These are phyloP conservation scores for Fusarium sp. DNA, from an alignment of 2,329 filamentous ascomycete genomes.

Conservation along the genomic window DNA sequence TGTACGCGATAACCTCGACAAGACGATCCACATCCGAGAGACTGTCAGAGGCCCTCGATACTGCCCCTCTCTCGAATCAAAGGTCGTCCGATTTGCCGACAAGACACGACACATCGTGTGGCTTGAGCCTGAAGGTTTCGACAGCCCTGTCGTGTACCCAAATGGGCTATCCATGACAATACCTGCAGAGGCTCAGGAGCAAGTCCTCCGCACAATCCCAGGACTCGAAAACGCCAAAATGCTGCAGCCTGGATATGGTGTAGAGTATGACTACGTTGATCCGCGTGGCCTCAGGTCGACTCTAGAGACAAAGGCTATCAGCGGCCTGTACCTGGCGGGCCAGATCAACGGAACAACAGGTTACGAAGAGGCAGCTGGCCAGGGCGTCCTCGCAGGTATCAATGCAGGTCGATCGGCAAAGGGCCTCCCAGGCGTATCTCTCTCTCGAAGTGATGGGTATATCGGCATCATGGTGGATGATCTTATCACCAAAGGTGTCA, in stretches of 20 bases:
- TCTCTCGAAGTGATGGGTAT: slow-evolving; percentile 88
- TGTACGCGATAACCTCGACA: slow-evolving; percentile 88
- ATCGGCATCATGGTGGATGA: slow-evolving; percentile 99
- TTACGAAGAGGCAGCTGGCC: slow-evolving; percentile 95
- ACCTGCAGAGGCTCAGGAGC: slow-evolving; percentile 84
- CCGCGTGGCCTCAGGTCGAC: slow-evolving; percentile 87
- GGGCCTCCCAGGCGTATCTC: slow-evolving; percentile 68
- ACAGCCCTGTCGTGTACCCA: slow-evolving; percentile 89
- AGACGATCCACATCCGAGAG: slow-evolving; percentile 95
- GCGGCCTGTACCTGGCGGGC: slow-evolving; percentile 88
- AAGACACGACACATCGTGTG: slow-evolving; percentile 89
- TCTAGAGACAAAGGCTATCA: slow-evolving; percentile 91
- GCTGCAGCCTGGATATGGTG: slow-evolving; percentile 94
- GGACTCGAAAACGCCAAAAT: slow-evolving; percentile 90
- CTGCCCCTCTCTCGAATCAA: slow-evolving; percentile 94
- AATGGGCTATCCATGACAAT: slow-evolving; percentile 98
- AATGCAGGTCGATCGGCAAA: slow-evolving; percentile 88
- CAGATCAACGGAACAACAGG: slow-evolving; percentile 99
- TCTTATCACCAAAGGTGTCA: slow-evolving; percentile 94
- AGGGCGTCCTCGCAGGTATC: slow-evolving; percentile 90
- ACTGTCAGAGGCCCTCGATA: slow-evolving; percentile 94
- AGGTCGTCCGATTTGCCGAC: slow-evolving; percentile 86
- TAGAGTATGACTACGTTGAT: slow-evolving; percentile 99
- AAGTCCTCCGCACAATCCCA: slow-evolving; percentile 84
- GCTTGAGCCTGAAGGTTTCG: slow-evolving; percentile 96